A percentile compares a stretch with the other conserved stretches of the same genome.
These are phyloP conservation scores for Trichoderma parareesei DNA, from an alignment of 495 filamentous ascomycete genomes.

Conservation along the genomic window DNA sequence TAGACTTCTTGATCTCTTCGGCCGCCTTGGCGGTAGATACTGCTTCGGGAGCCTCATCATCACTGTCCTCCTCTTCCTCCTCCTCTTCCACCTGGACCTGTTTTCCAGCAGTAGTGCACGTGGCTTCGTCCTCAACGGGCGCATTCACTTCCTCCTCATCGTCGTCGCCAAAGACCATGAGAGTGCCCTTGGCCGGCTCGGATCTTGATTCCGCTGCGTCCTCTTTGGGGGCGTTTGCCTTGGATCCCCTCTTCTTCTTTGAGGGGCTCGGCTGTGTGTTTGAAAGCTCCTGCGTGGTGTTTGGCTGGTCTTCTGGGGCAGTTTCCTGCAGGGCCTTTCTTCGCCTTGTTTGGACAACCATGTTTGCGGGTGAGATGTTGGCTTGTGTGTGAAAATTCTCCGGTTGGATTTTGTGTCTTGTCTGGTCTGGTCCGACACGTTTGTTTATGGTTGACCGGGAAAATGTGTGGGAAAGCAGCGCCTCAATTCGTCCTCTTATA, in stretches of 20 bases:
- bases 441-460: no score
- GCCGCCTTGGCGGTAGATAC: conserved; percentile 33
- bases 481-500: background rate
- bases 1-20: conserved; percentile 26
- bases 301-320: background rate
- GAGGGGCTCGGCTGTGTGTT: background rate
- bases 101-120: conserved; percentile 15
- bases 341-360: conserved; percentile 2
- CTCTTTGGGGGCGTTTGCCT: conserved; percentile 13
- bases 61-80: conserved; percentile 23
- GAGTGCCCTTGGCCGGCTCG: conserved; percentile 18
- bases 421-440: no score
- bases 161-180: conserved; percentile 26
- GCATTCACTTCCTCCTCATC: conserved; percentile 26
- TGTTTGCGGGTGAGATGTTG: background rate
- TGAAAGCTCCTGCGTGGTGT: background rate
- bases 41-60: conserved; percentile 39
- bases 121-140: conserved; percentile 14
- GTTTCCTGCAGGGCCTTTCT: background rate
- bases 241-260: background rate
- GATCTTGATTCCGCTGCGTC: background rate
- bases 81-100: conserved; percentile 16
- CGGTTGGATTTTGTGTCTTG: background rate
- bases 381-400: background rate
- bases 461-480: no score